Base-by-base conservation (phyloP, 805 yeast genomes). In the Scheffersomyces stipitis region DNA sequence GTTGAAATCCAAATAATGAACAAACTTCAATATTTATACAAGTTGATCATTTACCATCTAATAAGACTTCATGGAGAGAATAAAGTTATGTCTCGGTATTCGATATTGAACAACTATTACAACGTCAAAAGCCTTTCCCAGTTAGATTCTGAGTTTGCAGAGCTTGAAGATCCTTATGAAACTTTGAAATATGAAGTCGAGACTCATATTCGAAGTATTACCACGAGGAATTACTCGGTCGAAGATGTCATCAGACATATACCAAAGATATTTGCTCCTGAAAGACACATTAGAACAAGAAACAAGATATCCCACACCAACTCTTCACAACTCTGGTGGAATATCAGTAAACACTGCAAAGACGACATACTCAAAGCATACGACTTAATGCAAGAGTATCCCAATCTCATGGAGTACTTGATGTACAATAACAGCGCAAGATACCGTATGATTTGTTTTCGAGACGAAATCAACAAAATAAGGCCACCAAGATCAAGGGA, bases 241-340 rank as follows among this genome's bases (percentile, higher is more conserved):
- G 46, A 38, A 8, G 36, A 33, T 9, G 38, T 54, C n/a, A 39
- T 62, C 16, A 38, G 40, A 15, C 44, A 51, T 22, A 48, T 51
- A 6, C 61, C 65, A 7, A 52, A 37, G 26, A 57, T 63, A 23
- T 66, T 66, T 40, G 37, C 44, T 10, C 70, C 70, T 10, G 69
- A 61, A 27, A 46, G 53, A 24, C 38, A 45, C 10, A 42, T 62
- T 18, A 34, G 45, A 16, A 41, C 60, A 8, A 37, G 40, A 8
- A 55, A 62, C 40, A 51, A 51, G 37, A 41, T 65, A 9, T 36
- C 36, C 14, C 54, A 58, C 1, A 35, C 36, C 9, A 42, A 52
- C 33, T 45, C 54, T 10, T 41, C 43, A 14, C 32, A 23, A 12
- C 23, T 63, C 18, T 50, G 51, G 44, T 15, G 15, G 18, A 37